These are phyloP conservation scores for Ettlia oleoabundans DNA, from an alignment of 139 green algal genomes.

Conservation along the genomic window DNA sequence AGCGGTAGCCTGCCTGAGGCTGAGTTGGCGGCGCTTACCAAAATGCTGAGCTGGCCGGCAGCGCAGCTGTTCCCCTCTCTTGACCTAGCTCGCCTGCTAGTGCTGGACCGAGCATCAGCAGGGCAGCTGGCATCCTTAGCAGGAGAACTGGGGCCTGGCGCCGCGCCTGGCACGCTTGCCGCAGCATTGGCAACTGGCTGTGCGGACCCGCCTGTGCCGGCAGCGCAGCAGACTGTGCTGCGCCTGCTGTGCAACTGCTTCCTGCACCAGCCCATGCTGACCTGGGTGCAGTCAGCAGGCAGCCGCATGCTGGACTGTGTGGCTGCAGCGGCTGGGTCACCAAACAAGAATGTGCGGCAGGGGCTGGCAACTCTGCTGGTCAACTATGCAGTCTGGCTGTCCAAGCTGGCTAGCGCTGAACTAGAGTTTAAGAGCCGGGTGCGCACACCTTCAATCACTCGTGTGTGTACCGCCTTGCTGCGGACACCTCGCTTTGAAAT, in stretches of 20 bases:
- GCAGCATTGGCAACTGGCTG: constrained; percentile 43
- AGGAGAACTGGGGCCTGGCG: not conserved
- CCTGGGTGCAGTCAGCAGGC: constrained; percentile 42
- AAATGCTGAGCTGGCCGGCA: constrained; percentile 74
- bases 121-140: constrained; percentile 37
- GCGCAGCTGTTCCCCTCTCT: constrained; percentile 75
- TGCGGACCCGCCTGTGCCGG: constrained; percentile 19
- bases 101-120: constrained; percentile 49
- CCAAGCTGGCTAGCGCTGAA: constrained; percentile 26
- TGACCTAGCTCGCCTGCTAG: constrained; percentile 72
- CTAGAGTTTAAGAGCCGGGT: constrained; percentile 55
- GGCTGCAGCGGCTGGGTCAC: constrained; percentile 1
- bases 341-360: constrained; percentile 66
- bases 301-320: constrained; percentile 58
- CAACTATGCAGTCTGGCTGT: constrained; percentile 63
- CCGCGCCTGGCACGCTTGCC: constrained; percentile 41
- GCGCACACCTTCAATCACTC: no score
- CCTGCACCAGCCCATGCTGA: constrained; percentile 40
- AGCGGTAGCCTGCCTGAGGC: not conserved
- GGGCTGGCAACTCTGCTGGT: constrained; percentile 70
- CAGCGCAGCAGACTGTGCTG: constrained; percentile 68
- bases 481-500: no score
- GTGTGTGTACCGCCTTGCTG: no score
- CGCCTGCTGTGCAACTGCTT: constrained; percentile 71
- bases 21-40: constrained; percentile 47